Percentiles rank a stretch among this genome's conserved stretches.
Evolutionary conservation across 805 yeast genomes (phyloP).

Genomic region (Wickerhamomyces sydowiorum): DNA sequence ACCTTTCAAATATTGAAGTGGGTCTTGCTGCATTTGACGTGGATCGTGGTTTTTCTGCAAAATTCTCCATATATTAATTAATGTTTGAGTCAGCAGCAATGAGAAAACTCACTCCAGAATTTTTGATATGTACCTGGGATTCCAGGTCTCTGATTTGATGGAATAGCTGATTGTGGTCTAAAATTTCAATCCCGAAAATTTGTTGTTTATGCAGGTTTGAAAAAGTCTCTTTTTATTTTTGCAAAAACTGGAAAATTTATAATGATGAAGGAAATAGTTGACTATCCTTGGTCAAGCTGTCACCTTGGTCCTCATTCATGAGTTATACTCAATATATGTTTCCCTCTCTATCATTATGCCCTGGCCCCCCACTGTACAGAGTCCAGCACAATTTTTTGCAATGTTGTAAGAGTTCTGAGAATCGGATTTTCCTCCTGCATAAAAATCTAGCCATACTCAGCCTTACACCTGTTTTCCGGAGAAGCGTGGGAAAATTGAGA

Average conservation of each 20-base stretch:
- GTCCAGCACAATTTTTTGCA: too few species aligned
- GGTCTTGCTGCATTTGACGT: neutral
- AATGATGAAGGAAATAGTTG: neutral
- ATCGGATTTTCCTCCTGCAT: constrained; percentile 2
- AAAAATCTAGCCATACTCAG: neutral
- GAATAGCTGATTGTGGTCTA: too few species aligned
- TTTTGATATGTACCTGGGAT: too few species aligned
- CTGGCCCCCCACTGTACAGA: neutral
- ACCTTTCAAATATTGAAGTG: too few species aligned
- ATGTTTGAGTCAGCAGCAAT: neutral
- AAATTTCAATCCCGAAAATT: too few species aligned
- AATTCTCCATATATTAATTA: too few species aligned
- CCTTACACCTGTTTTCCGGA: constrained; percentile 1
- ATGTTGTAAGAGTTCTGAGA: constrained; percentile 2
- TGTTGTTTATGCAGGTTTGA: too few species aligned
- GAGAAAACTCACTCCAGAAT: too few species aligned
- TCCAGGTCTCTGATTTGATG: too few species aligned
- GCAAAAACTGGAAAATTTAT: neutral
- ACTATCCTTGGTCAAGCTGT: neutral
- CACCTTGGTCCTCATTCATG: neutral
- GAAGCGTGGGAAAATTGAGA: neutral
- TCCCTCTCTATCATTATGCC: too few species aligned
- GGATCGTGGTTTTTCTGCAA: too few species aligned
- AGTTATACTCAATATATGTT: too few species aligned
- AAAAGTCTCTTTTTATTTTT: neutral